Conservation (phyloP, 1,139 yeast genomes). For the Suhomyces panamericanus region DNA sequence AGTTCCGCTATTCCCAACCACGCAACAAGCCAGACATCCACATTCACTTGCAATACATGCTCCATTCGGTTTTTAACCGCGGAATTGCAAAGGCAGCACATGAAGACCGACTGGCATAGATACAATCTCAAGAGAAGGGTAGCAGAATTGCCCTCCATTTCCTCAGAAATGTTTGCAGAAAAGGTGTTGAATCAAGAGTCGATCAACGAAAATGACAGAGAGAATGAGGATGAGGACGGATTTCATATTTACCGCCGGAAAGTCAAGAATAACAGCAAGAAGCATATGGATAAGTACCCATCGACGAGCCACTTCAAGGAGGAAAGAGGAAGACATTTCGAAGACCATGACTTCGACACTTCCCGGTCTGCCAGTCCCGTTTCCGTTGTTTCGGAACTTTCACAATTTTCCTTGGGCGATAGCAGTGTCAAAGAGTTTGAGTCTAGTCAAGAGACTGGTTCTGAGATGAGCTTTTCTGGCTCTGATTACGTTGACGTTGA, state of each 20-base stretch:
- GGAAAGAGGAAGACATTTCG: slow-evolving; percentile 10
- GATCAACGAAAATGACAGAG: slow-evolving; percentile 37
- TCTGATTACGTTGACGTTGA: slow-evolving; percentile 31
- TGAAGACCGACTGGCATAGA: slow-evolving; percentile 97
- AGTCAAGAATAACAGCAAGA: slow-evolving; percentile 22
- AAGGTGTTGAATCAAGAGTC: slow-evolving; percentile 48
- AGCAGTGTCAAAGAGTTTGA: slow-evolving; percentile 38
- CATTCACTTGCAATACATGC: slow-evolving; percentile 86
- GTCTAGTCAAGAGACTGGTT: slow-evolving; percentile 45
- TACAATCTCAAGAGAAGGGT: slow-evolving; percentile 91
- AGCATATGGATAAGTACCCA: slow-evolving; percentile 9
- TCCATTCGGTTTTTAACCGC: slow-evolving; percentile 74
- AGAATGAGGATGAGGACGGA: slow-evolving; percentile 66
- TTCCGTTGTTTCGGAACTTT: slow-evolving; percentile 56
- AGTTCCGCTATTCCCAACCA: slow-evolving; percentile 29
- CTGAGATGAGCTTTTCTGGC: slow-evolving; percentile 50
- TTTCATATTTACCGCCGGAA: slow-evolving; percentile 44
- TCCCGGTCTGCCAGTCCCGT: slow-evolving; percentile 52
- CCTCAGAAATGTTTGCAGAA: slow-evolving; percentile 80
- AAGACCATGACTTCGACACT: neutral
- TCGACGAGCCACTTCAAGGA: neutral
- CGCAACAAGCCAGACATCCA: slow-evolving; percentile 35
- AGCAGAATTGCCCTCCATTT: slow-evolving; percentile 76
- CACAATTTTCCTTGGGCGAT: slow-evolving; percentile 68
- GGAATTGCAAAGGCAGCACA: slow-evolving; percentile 81